Evolutionary conservation across 148 eudicot genomes (phyloP).

Genomic region (Rhododendron williamsianum): DNA sequence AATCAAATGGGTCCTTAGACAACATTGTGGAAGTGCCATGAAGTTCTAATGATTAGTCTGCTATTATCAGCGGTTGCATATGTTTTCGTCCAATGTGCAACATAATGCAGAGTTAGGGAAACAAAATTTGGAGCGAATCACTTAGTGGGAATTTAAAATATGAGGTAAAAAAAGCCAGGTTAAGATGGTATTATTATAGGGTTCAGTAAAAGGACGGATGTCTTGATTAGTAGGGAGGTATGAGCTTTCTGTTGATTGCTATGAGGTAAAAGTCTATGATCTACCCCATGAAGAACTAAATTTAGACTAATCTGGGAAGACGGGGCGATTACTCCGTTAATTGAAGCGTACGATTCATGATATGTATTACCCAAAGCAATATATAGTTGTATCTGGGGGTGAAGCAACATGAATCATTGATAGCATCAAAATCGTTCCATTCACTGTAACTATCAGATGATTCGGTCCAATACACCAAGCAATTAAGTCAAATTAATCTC

Average conservation of each 20-base stretch:
- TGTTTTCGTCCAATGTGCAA: neutral
- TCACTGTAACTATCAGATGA: neutral
- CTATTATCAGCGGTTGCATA: neutral
- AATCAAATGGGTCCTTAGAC: neutral
- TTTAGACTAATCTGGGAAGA: neutral
- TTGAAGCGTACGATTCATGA: neutral
- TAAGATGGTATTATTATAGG: neutral
- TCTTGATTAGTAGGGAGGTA: neutral
- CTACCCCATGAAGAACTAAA: no score
- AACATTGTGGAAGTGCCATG: neutral
- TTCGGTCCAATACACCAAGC: neutral
- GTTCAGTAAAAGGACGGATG: neutral
- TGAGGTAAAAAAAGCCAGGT: neutral
- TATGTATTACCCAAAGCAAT: neutral
- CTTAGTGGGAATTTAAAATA: neutral
- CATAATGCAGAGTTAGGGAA: neutral
- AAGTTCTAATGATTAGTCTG: neutral
- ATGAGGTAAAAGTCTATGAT: neutral
- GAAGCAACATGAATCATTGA: neutral
- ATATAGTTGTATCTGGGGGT: neutral
- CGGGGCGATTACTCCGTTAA: neutral
- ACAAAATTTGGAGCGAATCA: neutral
- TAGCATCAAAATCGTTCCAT: neutral
- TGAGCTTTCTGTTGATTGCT: neutral
- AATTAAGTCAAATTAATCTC: neutral